A percentile compares a stretch with the other conserved stretches of the same genome.
These are phyloP conservation scores for Penicillium thymicola DNA, from an alignment of 2,329 filamentous ascomycete species.

Conservation along the genomic window DNA sequence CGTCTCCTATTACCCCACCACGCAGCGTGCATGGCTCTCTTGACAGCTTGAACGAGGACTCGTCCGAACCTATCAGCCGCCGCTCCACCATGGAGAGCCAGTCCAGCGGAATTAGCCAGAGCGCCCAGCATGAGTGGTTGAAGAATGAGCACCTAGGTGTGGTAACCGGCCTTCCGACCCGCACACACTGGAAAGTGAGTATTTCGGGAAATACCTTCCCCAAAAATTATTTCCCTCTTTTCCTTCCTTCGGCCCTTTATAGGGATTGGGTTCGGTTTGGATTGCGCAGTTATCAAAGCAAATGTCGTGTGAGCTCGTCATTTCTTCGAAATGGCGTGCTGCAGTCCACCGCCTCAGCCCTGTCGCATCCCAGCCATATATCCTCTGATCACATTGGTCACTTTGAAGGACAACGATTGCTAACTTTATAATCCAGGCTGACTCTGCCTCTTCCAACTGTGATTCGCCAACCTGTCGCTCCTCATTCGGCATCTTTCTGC, in stretches of 20 bases:
- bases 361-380: neutral
- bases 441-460: conserved; percentile 56
- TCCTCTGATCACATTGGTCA: neutral
- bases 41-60: conserved; percentile 44
- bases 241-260: conserved; percentile 17
- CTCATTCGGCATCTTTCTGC: conserved; percentile 59
- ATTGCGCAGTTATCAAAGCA: conserved; percentile 20
- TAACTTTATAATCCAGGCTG: conserved; percentile 47
- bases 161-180: conserved; percentile 58
- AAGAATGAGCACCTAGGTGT: conserved; percentile 52
- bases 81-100: conserved; percentile 43
- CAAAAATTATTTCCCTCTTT: neutral
- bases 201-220: too few relatives aligned
- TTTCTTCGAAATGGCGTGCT: conserved; percentile 28
- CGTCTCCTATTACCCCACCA: conserved; percentile 48
- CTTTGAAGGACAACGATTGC: neutral
- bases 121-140: conserved; percentile 53
- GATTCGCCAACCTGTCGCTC: conserved; percentile 57
- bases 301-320: conserved; percentile 26
- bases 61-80: conserved; percentile 35
- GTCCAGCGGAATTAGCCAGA: conserved; percentile 44
- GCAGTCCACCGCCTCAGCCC: neutral
- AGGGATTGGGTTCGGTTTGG: conserved; percentile 1
- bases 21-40: conserved; percentile 56
- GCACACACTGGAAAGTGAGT: conserved; percentile 65